Evolutionary conservation across 495 filamentous ascomycete genomes (phyloP).

Genomic region (Lophiostoma macrostomum): DNA sequence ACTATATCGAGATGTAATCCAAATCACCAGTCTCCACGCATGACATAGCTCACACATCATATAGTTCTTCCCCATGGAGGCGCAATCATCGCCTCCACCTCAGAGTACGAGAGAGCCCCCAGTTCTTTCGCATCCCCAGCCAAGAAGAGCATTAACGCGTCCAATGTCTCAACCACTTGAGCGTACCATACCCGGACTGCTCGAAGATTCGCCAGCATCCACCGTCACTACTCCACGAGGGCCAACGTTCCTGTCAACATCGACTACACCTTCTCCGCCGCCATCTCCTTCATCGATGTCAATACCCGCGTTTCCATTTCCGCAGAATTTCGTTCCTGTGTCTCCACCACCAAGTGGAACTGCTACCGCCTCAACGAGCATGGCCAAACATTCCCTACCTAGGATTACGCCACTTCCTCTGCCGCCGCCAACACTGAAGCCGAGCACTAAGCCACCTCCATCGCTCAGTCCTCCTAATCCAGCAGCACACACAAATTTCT

Average conservation of each 20-base stretch:
- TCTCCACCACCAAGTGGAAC: background rate
- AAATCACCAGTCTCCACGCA: background rate
- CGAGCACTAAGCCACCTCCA: slow-evolving; percentile 15
- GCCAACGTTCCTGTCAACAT: slow-evolving; percentile 28
- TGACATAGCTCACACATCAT: slow-evolving; percentile 5
- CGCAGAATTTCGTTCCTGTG: slow-evolving; percentile 16
- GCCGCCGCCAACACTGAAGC: slow-evolving; percentile 25
- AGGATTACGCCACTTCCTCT: slow-evolving; percentile 21
- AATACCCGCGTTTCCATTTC: slow-evolving; percentile 16
- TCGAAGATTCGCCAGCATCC: slow-evolving; percentile 1
- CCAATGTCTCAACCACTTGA: slow-evolving; percentile 26
- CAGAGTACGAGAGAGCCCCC: background rate
- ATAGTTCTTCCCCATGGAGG: slow-evolving; percentile 19
- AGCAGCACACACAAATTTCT: slow-evolving; percentile 15
- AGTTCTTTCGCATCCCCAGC: slow-evolving; percentile 13
- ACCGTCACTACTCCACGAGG: slow-evolving; percentile 16
- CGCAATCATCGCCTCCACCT: slow-evolving; percentile 7
- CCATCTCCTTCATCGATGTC: slow-evolving; percentile 18
- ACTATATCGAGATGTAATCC: slow-evolving; percentile 73
- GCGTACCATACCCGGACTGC: slow-evolving; percentile 4
- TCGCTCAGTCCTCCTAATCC: slow-evolving; percentile 26
- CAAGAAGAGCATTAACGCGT: background rate
- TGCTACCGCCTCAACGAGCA: background rate
- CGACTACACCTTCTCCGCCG: slow-evolving; percentile 26
- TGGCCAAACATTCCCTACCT: slow-evolving; percentile 6